A percentile compares a stretch with the other conserved stretches of the same genome.
Evolutionary conservation across 768 basidiomycete genomes (phyloP).

Genomic region (Boletus insuetus): DNA sequence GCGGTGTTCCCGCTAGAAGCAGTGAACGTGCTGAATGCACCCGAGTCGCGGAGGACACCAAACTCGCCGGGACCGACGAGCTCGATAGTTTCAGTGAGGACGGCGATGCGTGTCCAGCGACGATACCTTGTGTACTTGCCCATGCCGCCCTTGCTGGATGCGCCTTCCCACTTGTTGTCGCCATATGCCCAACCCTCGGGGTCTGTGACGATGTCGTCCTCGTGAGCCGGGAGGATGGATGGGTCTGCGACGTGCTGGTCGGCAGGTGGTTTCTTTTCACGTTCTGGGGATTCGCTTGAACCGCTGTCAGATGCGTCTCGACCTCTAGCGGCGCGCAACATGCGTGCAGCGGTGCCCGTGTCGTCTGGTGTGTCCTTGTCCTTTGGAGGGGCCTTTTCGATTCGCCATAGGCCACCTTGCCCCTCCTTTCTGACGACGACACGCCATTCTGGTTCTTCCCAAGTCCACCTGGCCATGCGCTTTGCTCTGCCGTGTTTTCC

Average conservation of each 20-base stretch:
- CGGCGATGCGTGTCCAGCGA: slow-evolving; percentile 83
- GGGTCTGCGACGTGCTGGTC: slow-evolving; percentile 30
- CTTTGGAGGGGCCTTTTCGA: slow-evolving; percentile 61
- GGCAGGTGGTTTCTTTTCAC: slow-evolving; percentile 17
- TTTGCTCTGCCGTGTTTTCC: slow-evolving; percentile 52
- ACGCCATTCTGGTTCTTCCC: slow-evolving; percentile 91
- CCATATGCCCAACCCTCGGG: slow-evolving; percentile 90
- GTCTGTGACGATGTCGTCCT: slow-evolving; percentile 67
- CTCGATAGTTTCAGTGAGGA: slow-evolving; percentile 71
- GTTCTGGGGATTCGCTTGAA: slow-evolving; percentile 21
- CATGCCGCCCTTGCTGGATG: slow-evolving; percentile 73
- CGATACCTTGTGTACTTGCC: slow-evolving; percentile 90
- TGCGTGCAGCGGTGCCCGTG: slow-evolving; percentile 36
- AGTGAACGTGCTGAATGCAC: slow-evolving; percentile 15
- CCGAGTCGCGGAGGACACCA: slow-evolving; percentile 29
- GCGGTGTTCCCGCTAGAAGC: slow-evolving; percentile 14
- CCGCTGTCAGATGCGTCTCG: slow-evolving; percentile 29
- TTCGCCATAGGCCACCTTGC: slow-evolving; percentile 45
- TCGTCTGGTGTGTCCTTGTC: slow-evolving; percentile 44
- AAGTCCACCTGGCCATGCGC: slow-evolving; percentile 79
- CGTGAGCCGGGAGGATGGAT: slow-evolving; percentile 32
- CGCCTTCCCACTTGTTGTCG: slow-evolving; percentile 93
- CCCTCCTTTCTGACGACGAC: slow-evolving; percentile 63
- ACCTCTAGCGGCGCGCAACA: slow-evolving; percentile 55
- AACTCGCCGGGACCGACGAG: slow-evolving; percentile 40